Conservation (phyloP, 2,329 filamentous ascomycete genomes). For the Pseudogymnoascus sp. region DNA sequence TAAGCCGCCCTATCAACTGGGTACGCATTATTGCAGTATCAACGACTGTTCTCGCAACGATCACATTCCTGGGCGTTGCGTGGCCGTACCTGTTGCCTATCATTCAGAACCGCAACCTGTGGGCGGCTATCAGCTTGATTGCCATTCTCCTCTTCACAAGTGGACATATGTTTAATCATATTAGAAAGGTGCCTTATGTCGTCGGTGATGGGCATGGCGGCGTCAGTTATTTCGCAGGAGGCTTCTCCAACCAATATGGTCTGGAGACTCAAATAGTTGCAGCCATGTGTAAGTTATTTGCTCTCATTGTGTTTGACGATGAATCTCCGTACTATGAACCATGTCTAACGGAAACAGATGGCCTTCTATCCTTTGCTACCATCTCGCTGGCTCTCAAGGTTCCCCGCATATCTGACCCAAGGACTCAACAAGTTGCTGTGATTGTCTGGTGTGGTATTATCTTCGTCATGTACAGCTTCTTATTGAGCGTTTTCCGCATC, state of each 20-base stretch:
- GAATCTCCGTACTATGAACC: conserved; percentile 12
- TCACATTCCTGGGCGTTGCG: conserved; percentile 64
- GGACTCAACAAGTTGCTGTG: conserved; percentile 73
- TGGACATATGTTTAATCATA: conserved; percentile 99
- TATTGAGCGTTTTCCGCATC: conserved; percentile 85
- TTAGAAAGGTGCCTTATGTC: conserved; percentile 91
- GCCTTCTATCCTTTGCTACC: conserved; percentile 77
- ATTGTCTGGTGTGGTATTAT: conserved; percentile 72
- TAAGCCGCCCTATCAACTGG: conserved; percentile 85
- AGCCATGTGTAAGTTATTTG: conserved; percentile 69
- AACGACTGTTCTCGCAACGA: conserved; percentile 61
- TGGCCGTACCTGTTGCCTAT: conserved; percentile 76
- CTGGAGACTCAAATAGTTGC: conserved; percentile 94
- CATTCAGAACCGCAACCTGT: conserved; percentile 84
- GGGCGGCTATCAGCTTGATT: conserved; percentile 86
- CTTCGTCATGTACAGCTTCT: conserved; percentile 83
- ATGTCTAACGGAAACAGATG: conserved; percentile 43
- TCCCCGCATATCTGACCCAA: conserved; percentile 74
- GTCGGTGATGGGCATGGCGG: conserved; percentile 77
- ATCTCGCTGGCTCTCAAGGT: conserved; percentile 91
- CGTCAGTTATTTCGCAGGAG: conserved; percentile 80
- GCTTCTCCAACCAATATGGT: conserved; percentile 90
- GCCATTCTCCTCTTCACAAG: conserved; percentile 87
- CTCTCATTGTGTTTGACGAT: background rate
- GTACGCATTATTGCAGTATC: conserved; percentile 62